Base-by-base conservation (phyloP, 129 eudicot genomes). In the Dittrichia graveolens region DNA sequence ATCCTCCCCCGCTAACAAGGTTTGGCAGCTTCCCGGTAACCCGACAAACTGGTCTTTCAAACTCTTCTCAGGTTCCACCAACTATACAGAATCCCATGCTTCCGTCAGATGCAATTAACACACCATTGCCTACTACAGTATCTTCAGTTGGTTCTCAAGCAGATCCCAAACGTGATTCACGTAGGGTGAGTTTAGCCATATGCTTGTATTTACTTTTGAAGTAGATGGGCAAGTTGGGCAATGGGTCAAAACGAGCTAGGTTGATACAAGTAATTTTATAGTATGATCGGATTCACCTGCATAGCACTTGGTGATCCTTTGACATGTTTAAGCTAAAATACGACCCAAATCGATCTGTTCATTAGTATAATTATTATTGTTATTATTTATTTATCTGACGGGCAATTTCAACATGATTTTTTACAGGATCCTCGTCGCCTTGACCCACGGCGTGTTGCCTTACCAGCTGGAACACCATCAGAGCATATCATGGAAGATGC, bases 361-460 rank as follows among this genome's bases (percentile, higher is more conserved):
- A 49, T 49, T 49, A 10, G 16, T 49, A 3, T 49, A 9, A 49
- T 9, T 49, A 10, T 13, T 9, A 49, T 5, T 49, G 55, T 3
- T 10, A 15, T 49, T 49, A 10, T 49, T 3, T 10, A 49, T 49
- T 49, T 24, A 24, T 24, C 31, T 24, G 2, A 24, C 31, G 2
- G 31, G 2, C 31, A 10, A 7, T 6, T 15, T 12, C 11, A 49
- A 12, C 14, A 49, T 10, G 14, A 19, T 5, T 55, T 55, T 79
- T 45, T 83, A 60, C 86, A 95, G 99, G 99, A 95, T 76, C 97
- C 96, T 7, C 99, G 99, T 19, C 97, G 97, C 73, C 85, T 79
- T 82, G 99, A 95, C 68, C 99, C 99, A 5, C 76, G 99, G 66
- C 89, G 99, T 44, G 62, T 44, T 18, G 58, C 77, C 11, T 82